These are phyloP conservation scores for Aspergillus ochraceoroseus DNA, from an alignment of 2,329 filamentous ascomycete species.

Conservation along the genomic window DNA sequence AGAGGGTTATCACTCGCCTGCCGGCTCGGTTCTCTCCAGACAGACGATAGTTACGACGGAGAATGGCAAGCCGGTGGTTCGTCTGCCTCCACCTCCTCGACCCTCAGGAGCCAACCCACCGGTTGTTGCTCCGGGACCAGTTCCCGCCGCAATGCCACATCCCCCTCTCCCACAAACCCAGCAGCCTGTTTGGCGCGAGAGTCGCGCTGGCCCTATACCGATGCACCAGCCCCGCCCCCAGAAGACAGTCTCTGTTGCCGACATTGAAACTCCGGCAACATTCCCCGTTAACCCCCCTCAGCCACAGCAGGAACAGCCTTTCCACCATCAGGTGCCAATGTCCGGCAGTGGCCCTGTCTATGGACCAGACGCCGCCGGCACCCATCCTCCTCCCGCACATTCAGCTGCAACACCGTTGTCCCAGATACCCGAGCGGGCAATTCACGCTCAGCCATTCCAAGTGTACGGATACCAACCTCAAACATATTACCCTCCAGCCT, in stretches of 20 bases:
- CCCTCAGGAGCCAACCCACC: slow-evolving; percentile 28
- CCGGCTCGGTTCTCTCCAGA: slow-evolving; percentile 70
- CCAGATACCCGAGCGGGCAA: slow-evolving; percentile 86
- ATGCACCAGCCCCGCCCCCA: slow-evolving; percentile 96
- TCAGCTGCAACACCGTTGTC: slow-evolving; percentile 75
- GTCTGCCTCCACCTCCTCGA: slow-evolving; percentile 63
- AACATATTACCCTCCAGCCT: slow-evolving; percentile 56
- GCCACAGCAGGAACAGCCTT: slow-evolving; percentile 71
- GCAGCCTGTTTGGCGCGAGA: slow-evolving; percentile 55
- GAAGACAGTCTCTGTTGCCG: slow-evolving; percentile 86
- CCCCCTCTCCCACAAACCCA: slow-evolving; percentile 46
- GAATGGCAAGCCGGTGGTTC: slow-evolving; percentile 66
- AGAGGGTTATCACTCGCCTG: slow-evolving; percentile 74
- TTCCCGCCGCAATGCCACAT: slow-evolving; percentile 20
- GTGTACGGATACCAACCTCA: slow-evolving; percentile 60
- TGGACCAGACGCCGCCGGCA: slow-evolving; percentile 52
- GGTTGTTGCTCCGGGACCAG: slow-evolving; percentile 17
- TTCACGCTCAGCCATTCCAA: slow-evolving; percentile 87
- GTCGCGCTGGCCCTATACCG: slow-evolving; percentile 57
- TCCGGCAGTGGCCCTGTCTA: slow-evolving; percentile 60
- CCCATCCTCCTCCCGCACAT: slow-evolving; percentile 52
- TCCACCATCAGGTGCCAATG: slow-evolving; percentile 88
- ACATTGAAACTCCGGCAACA: slow-evolving; percentile 77
- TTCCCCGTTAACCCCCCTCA: slow-evolving; percentile 57
- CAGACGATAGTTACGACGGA: slow-evolving; percentile 58